These are phyloP conservation scores for Blastobotrys serpentis DNA, from an alignment of 1,139 yeast genomes.

Conservation along the genomic window DNA sequence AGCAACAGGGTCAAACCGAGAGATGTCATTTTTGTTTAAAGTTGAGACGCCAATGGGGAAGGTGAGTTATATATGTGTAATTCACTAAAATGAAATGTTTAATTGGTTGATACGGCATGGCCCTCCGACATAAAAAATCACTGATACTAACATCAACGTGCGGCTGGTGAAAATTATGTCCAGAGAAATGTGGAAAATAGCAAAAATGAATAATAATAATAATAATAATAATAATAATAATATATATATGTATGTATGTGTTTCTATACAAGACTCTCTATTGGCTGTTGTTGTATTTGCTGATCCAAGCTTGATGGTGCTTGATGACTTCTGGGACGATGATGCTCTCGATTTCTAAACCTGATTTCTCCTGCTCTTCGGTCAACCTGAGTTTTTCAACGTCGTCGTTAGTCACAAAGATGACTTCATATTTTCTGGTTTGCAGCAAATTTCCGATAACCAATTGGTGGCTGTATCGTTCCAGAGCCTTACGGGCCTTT, in stretches of 20 bases:
- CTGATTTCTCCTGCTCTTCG: conserved; percentile 42
- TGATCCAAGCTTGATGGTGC: conserved; percentile 63
- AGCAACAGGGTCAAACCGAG: background rate
- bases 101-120: no score
- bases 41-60: background rate
- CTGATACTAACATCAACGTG: no score
- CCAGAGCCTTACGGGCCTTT: conserved; percentile 76
- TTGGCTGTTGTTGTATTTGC: conserved; percentile 1
- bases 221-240: no score
- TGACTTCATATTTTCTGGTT: conserved; percentile 83
- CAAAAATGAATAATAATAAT: no score
- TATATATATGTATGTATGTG: background rate
- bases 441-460: conserved; percentile 94
- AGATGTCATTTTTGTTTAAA: background rate
- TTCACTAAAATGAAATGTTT: no score
- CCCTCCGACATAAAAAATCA: no score
- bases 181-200: no score
- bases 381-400: conserved; percentile 53
- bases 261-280: conserved; percentile 1
- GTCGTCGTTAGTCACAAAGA: conserved; percentile 64
- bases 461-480: conserved; percentile 84
- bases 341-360: conserved; percentile 66
- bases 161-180: no score
- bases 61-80: no score
- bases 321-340: conserved; percentile 74